A percentile compares a stretch with the other conserved stretches of the same genome.
Evolutionary conservation across 2,329 filamentous ascomycete genomes (phyloP).

Genomic region (Juglanconis oblonga): DNA sequence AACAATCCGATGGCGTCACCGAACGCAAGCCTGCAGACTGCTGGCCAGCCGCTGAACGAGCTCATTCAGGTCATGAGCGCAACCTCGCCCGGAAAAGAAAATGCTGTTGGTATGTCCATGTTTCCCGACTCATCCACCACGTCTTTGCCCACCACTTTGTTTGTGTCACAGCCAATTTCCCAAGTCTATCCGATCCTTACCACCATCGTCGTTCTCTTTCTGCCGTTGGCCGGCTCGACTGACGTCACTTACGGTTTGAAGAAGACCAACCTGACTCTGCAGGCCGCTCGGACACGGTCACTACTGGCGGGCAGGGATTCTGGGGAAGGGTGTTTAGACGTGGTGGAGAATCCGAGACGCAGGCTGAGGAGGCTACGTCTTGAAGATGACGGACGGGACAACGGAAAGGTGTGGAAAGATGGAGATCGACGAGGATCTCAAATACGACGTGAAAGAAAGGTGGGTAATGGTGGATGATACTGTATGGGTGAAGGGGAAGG

Average conservation of each 20-base stretch:
- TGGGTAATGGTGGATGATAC: background rate
- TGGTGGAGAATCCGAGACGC: background rate
- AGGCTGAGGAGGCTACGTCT: background rate
- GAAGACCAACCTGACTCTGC: background rate
- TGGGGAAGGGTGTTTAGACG: conserved; percentile 14
- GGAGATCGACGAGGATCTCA: background rate
- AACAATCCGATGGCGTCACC: background rate
- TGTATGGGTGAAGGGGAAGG: background rate
- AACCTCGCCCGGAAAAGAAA: background rate
- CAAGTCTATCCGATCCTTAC: background rate
- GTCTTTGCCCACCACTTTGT: background rate
- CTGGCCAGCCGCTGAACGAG: conserved; percentile 1
- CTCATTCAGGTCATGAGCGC: background rate
- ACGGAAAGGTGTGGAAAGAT: background rate
- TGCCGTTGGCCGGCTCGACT: background rate
- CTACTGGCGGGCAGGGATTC: background rate
- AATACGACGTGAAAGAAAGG: background rate
- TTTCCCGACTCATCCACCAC: background rate
- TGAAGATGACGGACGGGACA: background rate
- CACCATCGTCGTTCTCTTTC: background rate
- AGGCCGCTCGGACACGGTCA: background rate
- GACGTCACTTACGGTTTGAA: background rate
- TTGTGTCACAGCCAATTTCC: background rate
- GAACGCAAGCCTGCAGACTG: conserved; percentile 3
- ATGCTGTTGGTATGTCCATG: conserved; percentile 8